These are phyloP conservation scores for Globisporangium ultimum DNA, from an alignment of 352 stramenopile species.

Conservation along the genomic window DNA sequence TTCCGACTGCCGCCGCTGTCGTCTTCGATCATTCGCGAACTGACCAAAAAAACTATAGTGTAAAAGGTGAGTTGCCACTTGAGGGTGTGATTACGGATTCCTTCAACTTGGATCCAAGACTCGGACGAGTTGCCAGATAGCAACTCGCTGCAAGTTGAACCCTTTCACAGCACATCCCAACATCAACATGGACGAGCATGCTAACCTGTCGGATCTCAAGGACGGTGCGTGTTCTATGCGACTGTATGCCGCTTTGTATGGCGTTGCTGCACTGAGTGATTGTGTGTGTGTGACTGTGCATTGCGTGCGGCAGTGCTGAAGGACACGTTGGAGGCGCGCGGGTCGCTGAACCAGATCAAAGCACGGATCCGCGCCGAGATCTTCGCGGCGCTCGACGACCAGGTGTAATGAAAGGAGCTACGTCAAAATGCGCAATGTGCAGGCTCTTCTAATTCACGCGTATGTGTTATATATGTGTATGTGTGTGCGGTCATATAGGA, in stretches of 20 bases:
- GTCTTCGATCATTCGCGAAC: constrained; percentile 9
- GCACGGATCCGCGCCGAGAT: constrained; percentile 82
- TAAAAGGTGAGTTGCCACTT: background rate
- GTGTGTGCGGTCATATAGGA: constrained; percentile 11
- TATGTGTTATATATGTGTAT: background rate
- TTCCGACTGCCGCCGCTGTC: constrained; percentile 4
- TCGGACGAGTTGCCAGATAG: background rate
- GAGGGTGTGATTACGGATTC: background rate
- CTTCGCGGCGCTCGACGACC: constrained; percentile 78
- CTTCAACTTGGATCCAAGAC: background rate
- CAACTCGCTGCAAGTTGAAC: constrained; percentile 4
- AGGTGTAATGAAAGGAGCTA: constrained; percentile 25
- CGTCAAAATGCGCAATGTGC: background rate
- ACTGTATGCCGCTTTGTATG: background rate
- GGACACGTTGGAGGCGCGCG: constrained; percentile 74
- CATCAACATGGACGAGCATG: constrained; percentile 6
- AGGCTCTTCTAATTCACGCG: background rate
- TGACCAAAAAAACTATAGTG: background rate
- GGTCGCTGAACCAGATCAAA: constrained; percentile 79
- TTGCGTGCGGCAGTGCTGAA: constrained; percentile 55
- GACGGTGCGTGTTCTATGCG: constrained; percentile 23
- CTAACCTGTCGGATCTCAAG: constrained; percentile 60
- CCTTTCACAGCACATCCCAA: background rate
- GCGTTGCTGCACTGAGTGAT: background rate
- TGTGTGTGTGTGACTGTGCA: background rate